Conservation (phyloP, 2,329 filamentous ascomycete genomes). For the Ploettnerulaceae sp. region DNA sequence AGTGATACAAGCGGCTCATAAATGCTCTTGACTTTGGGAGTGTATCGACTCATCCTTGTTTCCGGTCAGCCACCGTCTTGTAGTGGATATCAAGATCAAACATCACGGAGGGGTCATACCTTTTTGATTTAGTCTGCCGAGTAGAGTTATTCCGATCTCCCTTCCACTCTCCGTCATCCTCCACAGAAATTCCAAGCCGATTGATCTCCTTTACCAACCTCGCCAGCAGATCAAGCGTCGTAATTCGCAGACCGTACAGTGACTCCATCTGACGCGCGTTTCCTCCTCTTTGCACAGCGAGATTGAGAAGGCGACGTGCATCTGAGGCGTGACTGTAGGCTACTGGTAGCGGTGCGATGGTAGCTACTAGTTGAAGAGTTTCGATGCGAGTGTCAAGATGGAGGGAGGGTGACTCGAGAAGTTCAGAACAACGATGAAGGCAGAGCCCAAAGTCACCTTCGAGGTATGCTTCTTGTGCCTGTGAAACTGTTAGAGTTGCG, state of each 20-base stretch:
- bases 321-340: background rate
- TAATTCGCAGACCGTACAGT: background rate
- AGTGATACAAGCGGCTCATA: background rate
- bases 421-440: conserved; percentile 1
- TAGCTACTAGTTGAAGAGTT: conserved; percentile 4
- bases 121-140: background rate
- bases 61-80: background rate
- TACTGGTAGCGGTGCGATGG: background rate
- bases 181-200: background rate
- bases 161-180: background rate
- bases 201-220: background rate
- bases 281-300: conserved; percentile 1
- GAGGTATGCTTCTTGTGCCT: conserved; percentile 12
- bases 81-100: background rate
- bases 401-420: conserved; percentile 1
- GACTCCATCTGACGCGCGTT: background rate
- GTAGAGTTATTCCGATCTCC: background rate
- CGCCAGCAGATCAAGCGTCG: conserved; percentile 3
- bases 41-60: background rate
- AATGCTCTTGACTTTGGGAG: background rate
- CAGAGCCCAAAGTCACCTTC: background rate
- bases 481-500: background rate
- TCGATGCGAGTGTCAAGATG: conserved; percentile 6
- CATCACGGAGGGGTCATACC: background rate
- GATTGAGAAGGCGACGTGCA: background rate